These are phyloP conservation scores for Ascochyta rabiei DNA, from an alignment of 2,329 filamentous ascomycete species.

Conservation along the genomic window DNA sequence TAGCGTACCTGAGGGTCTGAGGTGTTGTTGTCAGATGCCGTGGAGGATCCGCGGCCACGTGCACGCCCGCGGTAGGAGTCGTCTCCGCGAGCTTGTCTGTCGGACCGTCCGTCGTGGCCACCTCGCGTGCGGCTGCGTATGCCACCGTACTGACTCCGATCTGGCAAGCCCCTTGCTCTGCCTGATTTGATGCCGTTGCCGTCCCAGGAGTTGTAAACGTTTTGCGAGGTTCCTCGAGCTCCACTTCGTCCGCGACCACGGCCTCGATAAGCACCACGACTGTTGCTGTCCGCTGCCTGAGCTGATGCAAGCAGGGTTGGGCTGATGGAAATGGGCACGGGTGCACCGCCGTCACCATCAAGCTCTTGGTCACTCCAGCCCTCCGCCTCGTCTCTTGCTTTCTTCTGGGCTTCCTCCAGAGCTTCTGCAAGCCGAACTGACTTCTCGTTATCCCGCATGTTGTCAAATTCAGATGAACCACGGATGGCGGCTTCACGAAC, in stretches of 20 bases:
- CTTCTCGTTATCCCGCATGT: constrained; percentile 29
- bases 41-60: constrained; percentile 5
- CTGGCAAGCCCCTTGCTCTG: background rate
- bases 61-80: constrained; percentile 5
- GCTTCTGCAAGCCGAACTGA: constrained; percentile 30
- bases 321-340: constrained; percentile 24
- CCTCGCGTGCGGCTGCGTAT: background rate
- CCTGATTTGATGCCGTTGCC: background rate
- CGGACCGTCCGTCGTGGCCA: background rate
- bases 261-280: constrained; percentile 2
- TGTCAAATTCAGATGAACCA: constrained; percentile 32
- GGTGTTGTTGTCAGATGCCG: background rate
- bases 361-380: constrained; percentile 48
- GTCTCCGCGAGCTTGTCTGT: background rate
- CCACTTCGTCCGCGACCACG: constrained; percentile 6
- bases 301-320: constrained; percentile 3
- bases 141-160: background rate
- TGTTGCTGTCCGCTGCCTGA: background rate
- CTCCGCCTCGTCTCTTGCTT: constrained; percentile 48
- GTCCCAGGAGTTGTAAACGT: background rate
- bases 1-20: constrained; percentile 2
- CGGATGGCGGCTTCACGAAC: constrained; percentile 52
- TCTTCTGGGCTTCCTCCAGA: constrained; percentile 40
- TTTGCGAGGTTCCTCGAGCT: background rate
- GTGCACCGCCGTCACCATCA: constrained; percentile 45